Evolutionary conservation across 306 rosid species (phyloP).

Genomic region (Vachellia pachyceras): DNA sequence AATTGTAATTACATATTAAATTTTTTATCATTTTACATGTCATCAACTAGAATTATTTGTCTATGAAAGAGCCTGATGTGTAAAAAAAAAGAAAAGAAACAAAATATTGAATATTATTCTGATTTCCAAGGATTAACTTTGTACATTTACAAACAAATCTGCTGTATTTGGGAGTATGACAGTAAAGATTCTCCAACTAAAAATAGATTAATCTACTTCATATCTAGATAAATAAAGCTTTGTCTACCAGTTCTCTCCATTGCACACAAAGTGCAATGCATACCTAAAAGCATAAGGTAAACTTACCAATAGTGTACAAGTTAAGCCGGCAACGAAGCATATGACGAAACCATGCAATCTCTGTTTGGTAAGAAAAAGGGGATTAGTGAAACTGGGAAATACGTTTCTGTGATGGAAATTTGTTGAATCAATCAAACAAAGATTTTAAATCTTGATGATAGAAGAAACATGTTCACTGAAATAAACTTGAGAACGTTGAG

Average conservation of each 20-base stretch:
- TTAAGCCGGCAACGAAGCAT: constrained; percentile 83
- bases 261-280: neutral
- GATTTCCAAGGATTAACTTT: neutral
- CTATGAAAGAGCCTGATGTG: neutral
- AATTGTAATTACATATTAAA: neutral
- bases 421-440: constrained; percentile 26
- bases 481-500: constrained; percentile 28
- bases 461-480: constrained; percentile 9
- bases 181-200: neutral
- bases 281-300: constrained; percentile 15
- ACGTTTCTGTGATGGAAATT: constrained; percentile 18
- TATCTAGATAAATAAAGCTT: constrained; percentile 21
- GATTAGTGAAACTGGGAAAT: constrained; percentile 37
- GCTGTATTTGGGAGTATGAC: neutral
- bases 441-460: constrained; percentile 13
- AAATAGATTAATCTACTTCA: neutral
- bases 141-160: neutral
- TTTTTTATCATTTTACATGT: neutral
- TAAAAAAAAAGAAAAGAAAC: neutral
- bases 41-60: neutral
- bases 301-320: constrained; percentile 86
- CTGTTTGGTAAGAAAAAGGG: constrained; percentile 51
- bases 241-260: constrained; percentile 12
- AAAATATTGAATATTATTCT: neutral
- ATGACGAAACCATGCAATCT: constrained; percentile 87